Evolutionary conservation across 306 rosid genomes (phyloP), one percentile per base, ranked within the genome.

Genomic region (Begonia peltatifolia): DNA sequence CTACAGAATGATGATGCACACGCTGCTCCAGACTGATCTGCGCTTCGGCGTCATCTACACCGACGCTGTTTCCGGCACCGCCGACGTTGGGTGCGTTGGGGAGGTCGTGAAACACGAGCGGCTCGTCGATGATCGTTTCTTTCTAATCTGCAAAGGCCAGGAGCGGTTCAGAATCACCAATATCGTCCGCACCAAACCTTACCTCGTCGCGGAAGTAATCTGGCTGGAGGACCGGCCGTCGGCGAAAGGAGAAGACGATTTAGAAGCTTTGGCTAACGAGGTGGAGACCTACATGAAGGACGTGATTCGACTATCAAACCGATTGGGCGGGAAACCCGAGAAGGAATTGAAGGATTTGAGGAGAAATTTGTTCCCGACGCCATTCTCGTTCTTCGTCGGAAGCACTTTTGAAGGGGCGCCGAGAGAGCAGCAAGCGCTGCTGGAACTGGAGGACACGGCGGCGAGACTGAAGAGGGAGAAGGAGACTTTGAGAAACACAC

Each of bases 381-480:
- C 88, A 42, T 92, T 86, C 61, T 92, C 99, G 51, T 86, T 92
- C 71, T 92, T 92, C 42, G 96, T 92, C 6, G 99, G 99, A 4
- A 83, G 94, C 65, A 92, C 99, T 3, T 92, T 92, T 50, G 99
- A 92, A 54, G 99, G 99, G 0, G 99, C 99, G 7, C 99, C 99
- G 0, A 77, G 94, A 58, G 99, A 92, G 76, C 96, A 92, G 67
- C 99, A 92, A 46, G 95, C 99, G 9, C 61, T 92, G 63, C 92
- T 92, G 12, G 99, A 92, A 65, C 64, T 92, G 78, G 99, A 81
- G 73, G 96, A 92, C 59, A 83, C 99, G 12, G 89, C 79, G 9
- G 76, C 93, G 12, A 63, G 96, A 67, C 59, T 92, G 66, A 69
- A 55, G 75, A 77, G 94, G 66, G 99, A 92, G 89, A 86, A 83